Base-by-base conservation (phyloP, 2,329 filamentous ascomycete species). In the Hypoxylon sp. region DNA sequence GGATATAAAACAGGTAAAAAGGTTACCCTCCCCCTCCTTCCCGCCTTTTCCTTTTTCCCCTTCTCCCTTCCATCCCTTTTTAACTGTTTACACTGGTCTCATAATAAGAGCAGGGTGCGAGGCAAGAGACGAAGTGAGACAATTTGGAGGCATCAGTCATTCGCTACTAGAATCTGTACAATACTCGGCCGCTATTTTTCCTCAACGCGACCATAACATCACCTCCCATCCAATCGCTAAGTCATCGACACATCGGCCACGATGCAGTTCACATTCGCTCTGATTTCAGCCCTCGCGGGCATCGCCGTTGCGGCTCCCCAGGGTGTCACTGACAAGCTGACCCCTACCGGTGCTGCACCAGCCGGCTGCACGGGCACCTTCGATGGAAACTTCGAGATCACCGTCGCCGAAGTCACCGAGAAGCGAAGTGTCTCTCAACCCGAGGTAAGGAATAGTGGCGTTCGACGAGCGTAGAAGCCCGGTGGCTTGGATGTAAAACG, bases 321-420 rank as follows among this genome's bases (percentile, higher is more conserved):
- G 68, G 79, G 77, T 49, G 78, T 81, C 59, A 80, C 79, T 30
- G 75, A 77, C 15, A 68, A 75, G 70, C 77, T 85, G 62, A 78
- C 81, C 17, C 85, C 85, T 13, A 74, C 77, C 2, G 76, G 73
- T 50, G 61, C 78, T 28, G 74, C 82, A 3, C 84, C 85, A 6
- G 72, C 78, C 6, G 82, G 81, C 62, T 88, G 85, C 77, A 74
- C 77, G 26, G 71, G 77, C 13, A 80, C 70, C 64, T 82, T 81
- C 70, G 71, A 78, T 49, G 82, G 84, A 53, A 78, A 77, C 22
- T 87, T 88, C 75, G 78, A 82, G 69, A 84, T 88, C 71, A 81
- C 83, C 59, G 81, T 83, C 49, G 77, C 82, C 30, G 63, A 72
- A 53, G 62, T 72, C 19, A 69, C 70, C 1, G 72, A 81, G 75